A percentile compares a stretch with the other conserved stretches of the same genome.
Evolutionary conservation across 306 rosid genomes (phyloP).

Genomic region (Sesbania bispinosa): DNA sequence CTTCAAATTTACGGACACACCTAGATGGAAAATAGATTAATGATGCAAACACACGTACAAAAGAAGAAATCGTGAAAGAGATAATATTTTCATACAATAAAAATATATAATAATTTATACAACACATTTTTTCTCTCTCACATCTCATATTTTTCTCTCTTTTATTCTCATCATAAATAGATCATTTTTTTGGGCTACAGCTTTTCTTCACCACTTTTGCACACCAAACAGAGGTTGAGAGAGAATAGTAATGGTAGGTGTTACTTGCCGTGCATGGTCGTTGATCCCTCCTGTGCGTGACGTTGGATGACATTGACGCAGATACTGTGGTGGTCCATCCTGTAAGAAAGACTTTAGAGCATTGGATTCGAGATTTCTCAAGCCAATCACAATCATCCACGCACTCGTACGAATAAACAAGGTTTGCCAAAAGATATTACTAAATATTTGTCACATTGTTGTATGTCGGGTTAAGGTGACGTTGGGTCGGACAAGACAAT

Average conservation of each 20-base stretch:
- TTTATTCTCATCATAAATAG: too few relatives aligned
- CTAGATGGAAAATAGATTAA: too few relatives aligned
- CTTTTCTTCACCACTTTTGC: too few relatives aligned
- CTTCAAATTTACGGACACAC: too few relatives aligned
- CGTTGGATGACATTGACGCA: constrained; percentile 49
- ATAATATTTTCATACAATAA: too few relatives aligned
- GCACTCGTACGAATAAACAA: not conserved
- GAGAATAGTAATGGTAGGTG: not conserved
- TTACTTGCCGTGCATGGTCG: constrained; percentile 43
- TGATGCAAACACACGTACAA: too few relatives aligned
- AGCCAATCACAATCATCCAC: constrained; percentile 27
- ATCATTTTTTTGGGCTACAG: too few relatives aligned
- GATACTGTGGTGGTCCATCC: constrained; percentile 51
- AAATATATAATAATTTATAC: too few relatives aligned
- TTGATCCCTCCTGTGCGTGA: constrained; percentile 37
- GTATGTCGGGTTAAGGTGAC: constrained; percentile 53
- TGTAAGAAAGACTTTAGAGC: not conserved
- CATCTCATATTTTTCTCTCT: too few relatives aligned
- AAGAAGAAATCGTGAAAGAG: too few relatives aligned
- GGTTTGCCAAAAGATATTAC: constrained; percentile 25
- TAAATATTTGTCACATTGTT: constrained; percentile 31
- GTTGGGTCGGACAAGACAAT: constrained; percentile 42
- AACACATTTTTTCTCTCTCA: too few relatives aligned
- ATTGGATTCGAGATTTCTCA: constrained; percentile 27
- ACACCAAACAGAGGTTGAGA: too few relatives aligned